Evolutionary conservation across 768 basidiomycete genomes (phyloP).

Genomic region (Rhodotorula babjevae): DNA sequence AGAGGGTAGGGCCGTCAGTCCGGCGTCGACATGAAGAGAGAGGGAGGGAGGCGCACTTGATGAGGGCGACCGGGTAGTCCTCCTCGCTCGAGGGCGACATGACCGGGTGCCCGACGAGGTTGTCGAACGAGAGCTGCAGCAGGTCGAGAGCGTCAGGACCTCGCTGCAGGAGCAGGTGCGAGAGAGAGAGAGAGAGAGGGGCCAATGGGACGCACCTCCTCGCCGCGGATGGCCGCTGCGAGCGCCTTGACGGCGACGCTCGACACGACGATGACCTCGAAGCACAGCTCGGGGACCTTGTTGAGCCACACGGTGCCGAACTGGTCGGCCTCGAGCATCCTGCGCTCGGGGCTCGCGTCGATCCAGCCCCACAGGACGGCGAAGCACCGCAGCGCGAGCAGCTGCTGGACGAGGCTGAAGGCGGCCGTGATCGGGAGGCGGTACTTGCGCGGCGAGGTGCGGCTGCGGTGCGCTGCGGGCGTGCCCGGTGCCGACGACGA

Average conservation of each 20-base stretch:
- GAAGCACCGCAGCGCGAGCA: slow-evolving; percentile 11
- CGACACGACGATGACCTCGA: slow-evolving; percentile 7
- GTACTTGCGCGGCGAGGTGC: neutral
- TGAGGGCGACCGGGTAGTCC: slow-evolving; percentile 29
- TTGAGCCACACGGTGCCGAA: slow-evolving; percentile 28
- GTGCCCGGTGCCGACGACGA: too few relatives aligned
- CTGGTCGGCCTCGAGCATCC: neutral
- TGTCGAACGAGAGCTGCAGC: slow-evolving; percentile 11
- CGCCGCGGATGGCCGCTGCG: slow-evolving; percentile 7
- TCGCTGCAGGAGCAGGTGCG: neutral
- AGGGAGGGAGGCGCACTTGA: slow-evolving; percentile 16
- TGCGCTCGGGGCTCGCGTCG: neutral
- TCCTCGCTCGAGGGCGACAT: slow-evolving; percentile 2
- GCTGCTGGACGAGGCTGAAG: slow-evolving; percentile 17
- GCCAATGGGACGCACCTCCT: slow-evolving; percentile 8
- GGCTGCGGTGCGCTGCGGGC: neutral
- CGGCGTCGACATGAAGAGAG: neutral
- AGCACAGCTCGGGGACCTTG: slow-evolving; percentile 27
- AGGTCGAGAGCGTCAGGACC: neutral
- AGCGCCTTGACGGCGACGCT: slow-evolving; percentile 10
- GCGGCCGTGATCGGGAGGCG: slow-evolving; percentile 20
- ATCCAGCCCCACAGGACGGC: neutral
- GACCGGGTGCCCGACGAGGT: slow-evolving; percentile 11
- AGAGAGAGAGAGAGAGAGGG: neutral
- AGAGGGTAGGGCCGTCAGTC: too few relatives aligned